Conservation (phyloP, 306 rosid species). For the Citrullus colocynthis region DNA sequence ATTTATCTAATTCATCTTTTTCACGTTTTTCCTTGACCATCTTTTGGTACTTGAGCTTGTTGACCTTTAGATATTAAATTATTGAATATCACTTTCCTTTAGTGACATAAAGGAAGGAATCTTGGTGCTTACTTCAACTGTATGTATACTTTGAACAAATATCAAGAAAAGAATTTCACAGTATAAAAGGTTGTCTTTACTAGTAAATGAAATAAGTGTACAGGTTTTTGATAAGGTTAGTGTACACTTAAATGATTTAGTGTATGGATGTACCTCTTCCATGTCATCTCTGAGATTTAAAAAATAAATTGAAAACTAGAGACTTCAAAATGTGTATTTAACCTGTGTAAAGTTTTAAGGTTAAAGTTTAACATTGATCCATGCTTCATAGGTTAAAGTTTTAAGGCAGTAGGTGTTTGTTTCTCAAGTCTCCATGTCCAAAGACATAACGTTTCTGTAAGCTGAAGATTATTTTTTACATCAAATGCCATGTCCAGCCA, state of each 20-base stretch:
- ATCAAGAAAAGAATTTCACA: background rate
- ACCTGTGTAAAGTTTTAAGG: background rate
- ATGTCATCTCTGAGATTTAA: background rate
- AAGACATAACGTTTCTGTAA: background rate
- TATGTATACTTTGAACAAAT: background rate
- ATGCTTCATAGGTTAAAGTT: background rate
- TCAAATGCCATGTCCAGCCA: background rate
- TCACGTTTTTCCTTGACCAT: background rate
- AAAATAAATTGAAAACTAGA: background rate
- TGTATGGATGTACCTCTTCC: background rate
- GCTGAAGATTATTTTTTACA: background rate
- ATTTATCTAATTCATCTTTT: background rate
- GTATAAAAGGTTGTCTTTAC: background rate
- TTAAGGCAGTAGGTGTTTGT: background rate
- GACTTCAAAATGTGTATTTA: background rate
- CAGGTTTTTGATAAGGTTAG: background rate
- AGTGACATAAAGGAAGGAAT: background rate
- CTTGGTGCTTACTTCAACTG: background rate
- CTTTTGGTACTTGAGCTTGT: background rate
- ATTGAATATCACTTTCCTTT: background rate
- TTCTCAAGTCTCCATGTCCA: background rate
- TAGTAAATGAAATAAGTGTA: background rate
- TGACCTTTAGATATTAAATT: background rate
- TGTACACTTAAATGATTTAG: background rate
- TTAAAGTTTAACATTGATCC: background rate